These are phyloP conservation scores for Byssothecium circinans DNA, from an alignment of 2,329 filamentous ascomycete genomes.

Conservation along the genomic window DNA sequence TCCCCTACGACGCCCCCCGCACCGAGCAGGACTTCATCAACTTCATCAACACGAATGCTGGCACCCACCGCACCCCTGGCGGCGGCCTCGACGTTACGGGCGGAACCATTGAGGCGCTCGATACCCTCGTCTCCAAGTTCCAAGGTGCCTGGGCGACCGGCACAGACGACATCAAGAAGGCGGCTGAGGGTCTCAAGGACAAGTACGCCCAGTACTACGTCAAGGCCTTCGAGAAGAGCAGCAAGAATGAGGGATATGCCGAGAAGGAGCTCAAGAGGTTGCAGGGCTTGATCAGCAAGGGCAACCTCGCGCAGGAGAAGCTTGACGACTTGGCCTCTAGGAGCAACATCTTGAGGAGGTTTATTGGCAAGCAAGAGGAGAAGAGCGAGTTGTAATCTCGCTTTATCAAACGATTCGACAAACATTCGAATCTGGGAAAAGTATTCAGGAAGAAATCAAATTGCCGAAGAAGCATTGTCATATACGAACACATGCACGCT, in stretches of 20 bases:
- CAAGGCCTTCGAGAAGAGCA: constrained; percentile 84
- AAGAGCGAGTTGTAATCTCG: constrained; percentile 72
- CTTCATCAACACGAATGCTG: constrained; percentile 86
- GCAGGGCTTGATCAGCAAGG: constrained; percentile 79
- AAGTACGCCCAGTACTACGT: constrained; percentile 91
- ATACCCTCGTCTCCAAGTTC: constrained; percentile 75
- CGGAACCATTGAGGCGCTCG: constrained; percentile 79
- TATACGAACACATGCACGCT: too few species aligned
- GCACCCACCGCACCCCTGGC: constrained; percentile 80
- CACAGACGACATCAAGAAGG: constrained; percentile 79
- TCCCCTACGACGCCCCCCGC: constrained; percentile 75
- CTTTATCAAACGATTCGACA: background rate
- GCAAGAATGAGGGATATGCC: constrained; percentile 74
- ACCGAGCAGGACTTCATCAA: constrained; percentile 73
- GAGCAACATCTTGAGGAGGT: constrained; percentile 84
- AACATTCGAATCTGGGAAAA: too few species aligned
- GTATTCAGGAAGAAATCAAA: too few species aligned
- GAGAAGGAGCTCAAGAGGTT: constrained; percentile 84
- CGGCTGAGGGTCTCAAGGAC: constrained; percentile 64
- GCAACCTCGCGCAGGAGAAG: constrained; percentile 82
- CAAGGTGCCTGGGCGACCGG: constrained; percentile 63
- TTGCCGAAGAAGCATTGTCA: too few species aligned
- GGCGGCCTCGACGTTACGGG: constrained; percentile 77
- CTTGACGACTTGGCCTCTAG: constrained; percentile 83
- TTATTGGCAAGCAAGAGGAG: constrained; percentile 59